Base-by-base conservation (phyloP, 306 rosid species). In the Cicer pinnatifidum region DNA sequence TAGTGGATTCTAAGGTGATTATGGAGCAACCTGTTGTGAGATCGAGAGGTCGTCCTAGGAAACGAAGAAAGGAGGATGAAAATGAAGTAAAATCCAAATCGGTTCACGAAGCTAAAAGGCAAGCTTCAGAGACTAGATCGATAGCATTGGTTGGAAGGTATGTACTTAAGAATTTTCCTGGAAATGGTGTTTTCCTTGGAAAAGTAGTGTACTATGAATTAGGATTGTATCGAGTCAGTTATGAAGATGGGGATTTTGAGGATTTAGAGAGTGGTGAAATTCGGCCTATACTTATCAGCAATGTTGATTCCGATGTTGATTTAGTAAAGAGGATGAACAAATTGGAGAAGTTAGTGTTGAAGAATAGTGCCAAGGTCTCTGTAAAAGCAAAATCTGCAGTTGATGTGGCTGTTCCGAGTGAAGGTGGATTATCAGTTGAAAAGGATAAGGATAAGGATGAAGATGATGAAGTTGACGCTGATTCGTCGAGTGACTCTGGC, bases 41-140 rank as follows among this genome's bases (percentile, higher is more conserved):
- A 86, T 78, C 92, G 77, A 87, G 99, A 52, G 99, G 99, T n/a
- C 89, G 99, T 7, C 99, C 99, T 5, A 77, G 96, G 83, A 95
- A 95, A 66, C 76, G 93, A 74, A 83, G 86, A 73, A 72, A 75
- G 10, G 90, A 82, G 40, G 91, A 79, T 1, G 91, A 85, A 37
- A 74, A 51, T 19, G 88, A 73, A 17, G 74, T n/a, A 28, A 28
- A 28, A 28, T 28, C 35, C 11, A 80, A 81, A 75, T 45, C 71
- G 74, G 88, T 64, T 28, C 44, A 65, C 0, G 97, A 87, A 8
- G 71, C 73, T 6, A 88, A 88, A 65, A 86, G 71, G 63, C 88
- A 50, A 78, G 86, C 66, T 1, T 16, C 79, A 33, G 96, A 58
- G 66, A 66, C 77, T 9, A 80, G 67, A 56, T 20, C 89, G 1